Base-by-base conservation (phyloP, 768 basidiomycete genomes). In the Trichaptum fuscoviolaceum region DNA sequence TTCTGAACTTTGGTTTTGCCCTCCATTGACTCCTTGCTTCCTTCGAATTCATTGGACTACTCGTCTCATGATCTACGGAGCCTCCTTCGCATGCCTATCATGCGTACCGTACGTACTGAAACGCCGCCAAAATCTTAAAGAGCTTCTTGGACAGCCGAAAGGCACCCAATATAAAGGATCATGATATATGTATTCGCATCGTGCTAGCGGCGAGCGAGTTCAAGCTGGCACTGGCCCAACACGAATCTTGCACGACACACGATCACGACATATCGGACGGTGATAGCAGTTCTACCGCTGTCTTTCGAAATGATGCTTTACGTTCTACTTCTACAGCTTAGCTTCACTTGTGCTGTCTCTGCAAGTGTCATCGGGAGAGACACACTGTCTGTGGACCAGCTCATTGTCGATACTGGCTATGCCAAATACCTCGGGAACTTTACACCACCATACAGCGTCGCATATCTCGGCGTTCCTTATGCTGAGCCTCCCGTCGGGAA, bases 381-480 rank as follows among this genome's bases (percentile, higher is more conserved):
- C 20, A 52, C 42, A 4, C 42, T 52, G 20, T 12, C 12, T 52
- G 20, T 3, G 15, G 12, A 52, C 42, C 12, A 52, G 15, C 42
- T 52, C 58, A 67, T 85, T 25, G 81, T 87, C 57, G 81, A 87
- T 69, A 79, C 85, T 17, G 87, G 85, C 20, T 88, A 89, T 66
- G 85, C 84, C 0, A 80, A 77, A 64, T 89, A 87, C 69, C 75
- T 77, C 2, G 87, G 87, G 1, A 86, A 85, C 67, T 75, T 76
- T 9, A 80, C 82, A 0, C 83, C 76, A 68, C 79, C 82, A 0
- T 81, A 87, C 68, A 80, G 82, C 15, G 83, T 85, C 18, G 84
- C 85, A 0, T 89, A 83, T 71, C 77, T 88, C 10, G 78, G 78
- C 2, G 64, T 79, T 18, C 78, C 78, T 1, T 79, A 77, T 59